Evolutionary conservation across 1,139 yeast species (phyloP), one percentile per base, ranked within the genome.

Genomic region (Nakaseomyces uthaithaninus): DNA sequence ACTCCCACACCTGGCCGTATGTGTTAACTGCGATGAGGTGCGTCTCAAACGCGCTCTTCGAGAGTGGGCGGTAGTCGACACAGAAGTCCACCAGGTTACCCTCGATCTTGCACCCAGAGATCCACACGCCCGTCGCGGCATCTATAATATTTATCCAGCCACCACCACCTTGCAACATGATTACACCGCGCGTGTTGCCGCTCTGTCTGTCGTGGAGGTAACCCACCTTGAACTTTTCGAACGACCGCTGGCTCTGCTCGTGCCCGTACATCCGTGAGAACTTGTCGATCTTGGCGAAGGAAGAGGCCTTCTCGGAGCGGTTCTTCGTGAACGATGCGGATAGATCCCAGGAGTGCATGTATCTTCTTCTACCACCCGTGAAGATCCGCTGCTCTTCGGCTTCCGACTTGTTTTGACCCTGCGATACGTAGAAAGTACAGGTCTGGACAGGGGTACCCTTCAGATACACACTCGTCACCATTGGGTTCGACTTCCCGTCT

Each of bases 1-100:
- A 93, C 53, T 87, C 95, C 94, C 95, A 89, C 2, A 91, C 74
- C 47, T 86, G 94, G 33, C 97, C 97, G n/a, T 75, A 72, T 1
- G 79, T 69, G 55, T 83, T 89, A 16, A 80, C 75, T 19, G 84
- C 77, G 12, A 83, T 63, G 18, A 84, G 59, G 15, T 69, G 58
- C 1, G 70, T 61, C 44, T 50, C 51, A 34, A 59, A 57, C 20
- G 39, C 48, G 23, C 39, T 40, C 11, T 47, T 47, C n/a, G 50
- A 33, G 8, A 33, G 4, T n/a, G 60, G 53, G 38, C 51, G 53
- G 37, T 64, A 59, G 37, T 77, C 80, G 42, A 80, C 80, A 36
- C 78, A 93, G 54, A 89, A 76, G 60, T 91, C 98, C 27, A 81
- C 73, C 24, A 79, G 63, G 2, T 80, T 77, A 3, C 95, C 95